Evolutionary conservation across 768 basidiomycete species (phyloP), one percentile per base, ranked within the genome.

Genomic region (Termitomyces sp.): DNA sequence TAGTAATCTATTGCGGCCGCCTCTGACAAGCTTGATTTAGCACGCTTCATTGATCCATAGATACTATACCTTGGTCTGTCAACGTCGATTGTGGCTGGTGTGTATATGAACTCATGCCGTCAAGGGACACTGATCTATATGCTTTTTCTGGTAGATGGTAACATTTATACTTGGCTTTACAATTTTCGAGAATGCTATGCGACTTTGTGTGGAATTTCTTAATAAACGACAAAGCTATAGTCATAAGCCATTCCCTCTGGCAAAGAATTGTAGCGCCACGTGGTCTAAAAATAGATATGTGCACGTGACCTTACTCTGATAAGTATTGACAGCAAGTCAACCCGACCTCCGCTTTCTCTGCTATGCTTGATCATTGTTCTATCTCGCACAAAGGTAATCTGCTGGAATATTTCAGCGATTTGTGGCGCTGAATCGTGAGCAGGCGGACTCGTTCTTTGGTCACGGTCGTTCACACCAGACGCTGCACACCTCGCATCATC

Each of bases 401-500:
- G 37, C 15, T 12, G 42, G 26, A 26, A 1, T 8, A 49, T 48
- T 36, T 18, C 47, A 53, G 16, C 10, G 10, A 7, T 45, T 13
- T 26, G 4, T 39, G n/a, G 15, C 12, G 2, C 51, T 51, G 52
- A 45, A 60, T n/a, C 7, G 13, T 39, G 62, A 48, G 61, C 68
- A 94, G 94, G 94, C 58, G 96, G 96, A 34, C 77, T 97, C 55
- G 88, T 98, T 36, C 81, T 98, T 34, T 98, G 94, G 94, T 93
- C 92, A 26, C 84, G 88, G 50, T 94, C 95, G 2, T 98, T 96
- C 74, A 96, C 94, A 0, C 94, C 95, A 5, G 85, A 90, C 22
- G 89, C 90, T 46, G 79, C 83, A 5, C 78, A 84, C 13, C 74
- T 91, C 39, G 82, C 85, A 29, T 77, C 83, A 42, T 87, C 90